Conservation (phyloP, 2,329 filamentous ascomycete species). For the Lachnellula willkommii region DNA sequence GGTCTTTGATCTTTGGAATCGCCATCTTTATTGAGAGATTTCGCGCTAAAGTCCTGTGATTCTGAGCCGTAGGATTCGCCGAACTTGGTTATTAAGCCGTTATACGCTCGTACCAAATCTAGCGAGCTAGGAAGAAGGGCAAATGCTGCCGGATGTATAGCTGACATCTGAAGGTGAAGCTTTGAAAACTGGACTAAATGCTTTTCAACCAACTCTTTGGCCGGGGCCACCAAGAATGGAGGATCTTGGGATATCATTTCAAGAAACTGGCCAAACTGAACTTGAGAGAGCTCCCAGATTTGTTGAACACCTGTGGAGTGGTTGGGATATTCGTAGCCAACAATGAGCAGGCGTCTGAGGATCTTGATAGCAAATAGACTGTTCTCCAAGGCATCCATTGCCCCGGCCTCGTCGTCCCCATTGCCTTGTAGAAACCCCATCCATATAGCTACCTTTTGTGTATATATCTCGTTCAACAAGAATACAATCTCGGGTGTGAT, state of each 20-base stretch:
- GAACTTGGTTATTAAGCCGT: slow-evolving; percentile 72
- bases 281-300: slow-evolving; percentile 75
- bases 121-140: slow-evolving; percentile 74
- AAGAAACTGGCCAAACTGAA: slow-evolving; percentile 73
- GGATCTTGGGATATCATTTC: slow-evolving; percentile 54
- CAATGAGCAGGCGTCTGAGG: slow-evolving; percentile 70
- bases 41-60: slow-evolving; percentile 37
- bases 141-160: slow-evolving; percentile 75
- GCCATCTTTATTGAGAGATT: slow-evolving; percentile 42
- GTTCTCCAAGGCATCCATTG: slow-evolving; percentile 63
- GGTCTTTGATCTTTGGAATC: slow-evolving; percentile 50
- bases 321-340: slow-evolving; percentile 80
- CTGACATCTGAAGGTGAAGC: slow-evolving; percentile 81
- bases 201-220: slow-evolving; percentile 66
- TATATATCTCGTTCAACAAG: slow-evolving; percentile 72
- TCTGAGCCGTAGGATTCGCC: slow-evolving; percentile 61
- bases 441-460: slow-evolving; percentile 68
- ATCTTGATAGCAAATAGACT: slow-evolving; percentile 76
- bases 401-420: slow-evolving; percentile 52
- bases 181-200: slow-evolving; percentile 89
- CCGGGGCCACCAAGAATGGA: slow-evolving; percentile 44
- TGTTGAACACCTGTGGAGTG: slow-evolving; percentile 68
- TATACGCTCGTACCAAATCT: slow-evolving; percentile 74
- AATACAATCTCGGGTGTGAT: slow-evolving; percentile 80
- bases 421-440: slow-evolving; percentile 52